Base-by-base conservation (phyloP, 225 moss, liverwort and hornwort genomes). In the Asterella californica region DNA sequence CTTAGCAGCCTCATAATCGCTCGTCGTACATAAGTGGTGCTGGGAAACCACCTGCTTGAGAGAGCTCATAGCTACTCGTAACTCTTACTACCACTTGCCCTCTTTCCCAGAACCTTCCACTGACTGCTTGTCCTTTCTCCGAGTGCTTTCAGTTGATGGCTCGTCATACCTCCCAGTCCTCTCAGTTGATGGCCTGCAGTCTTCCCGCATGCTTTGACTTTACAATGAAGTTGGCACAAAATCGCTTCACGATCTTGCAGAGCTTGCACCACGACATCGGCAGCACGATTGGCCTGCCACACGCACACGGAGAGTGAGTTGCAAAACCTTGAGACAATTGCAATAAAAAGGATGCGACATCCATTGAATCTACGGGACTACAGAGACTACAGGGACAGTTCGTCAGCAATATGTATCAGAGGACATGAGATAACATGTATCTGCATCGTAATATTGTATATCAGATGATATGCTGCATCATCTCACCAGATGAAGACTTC, bases 201-300 rank as follows among this genome's bases (percentile, higher is more conserved):
- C 8, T 78, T 74, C 9, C 36, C 36, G 9, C 74, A 62, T 57
- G 29, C 67, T 78, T 29, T 24, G n/a, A 50, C 50, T 37, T 78
- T 75, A 11, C 22, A 25, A 29, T 25, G 78, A 30, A 69, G 74
- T 11, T 71, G 76, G 38, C 36, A 70, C 17, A 47, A 4, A 45
- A 76, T 27, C 67, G 46, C 50, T 67, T 80, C 46, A 80, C 80
- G 82, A 75, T 80, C 65, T 64, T 36, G 79, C 50, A 84, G 29
- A 57, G 79, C 67, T 59, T 76, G 72, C 42, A 76, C 82, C 54
- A 84, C 66, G 21, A 54, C 55, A 82, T 87, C 84, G 37, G 87
- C 83, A 60, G 87, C 87, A 11, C 79, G 77, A 82, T 84, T 82
- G 54, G 84, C 86, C 84, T 85, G 75, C 50, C 33, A 30, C 12